A percentile compares a stretch with the other conserved stretches of the same genome.
These are phyloP conservation scores for Syzygium jambos DNA, from an alignment of 345 rosid genomes.

Conservation along the genomic window DNA sequence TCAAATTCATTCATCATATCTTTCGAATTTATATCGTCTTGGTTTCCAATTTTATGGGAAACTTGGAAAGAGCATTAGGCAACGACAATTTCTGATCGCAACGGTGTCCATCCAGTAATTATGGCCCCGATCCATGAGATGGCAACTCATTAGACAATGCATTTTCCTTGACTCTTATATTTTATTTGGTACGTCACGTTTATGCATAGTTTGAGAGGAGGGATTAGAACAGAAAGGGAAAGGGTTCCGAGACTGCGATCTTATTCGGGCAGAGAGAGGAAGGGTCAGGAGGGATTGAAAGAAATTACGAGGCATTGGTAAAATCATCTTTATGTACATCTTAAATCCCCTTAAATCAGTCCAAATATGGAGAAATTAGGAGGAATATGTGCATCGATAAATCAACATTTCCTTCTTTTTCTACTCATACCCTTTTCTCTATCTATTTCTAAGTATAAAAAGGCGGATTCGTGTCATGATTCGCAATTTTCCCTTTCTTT, in stretches of 20 bases:
- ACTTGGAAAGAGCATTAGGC: not conserved
- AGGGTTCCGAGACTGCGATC: not conserved
- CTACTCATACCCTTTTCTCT: not conserved
- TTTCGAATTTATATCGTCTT: rapidly evolving
- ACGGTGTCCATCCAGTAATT: not conserved
- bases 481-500: not conserved
- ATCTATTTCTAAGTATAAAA: not conserved
- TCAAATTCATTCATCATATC: not conserved
- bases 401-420: not conserved
- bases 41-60: not conserved
- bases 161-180: not conserved
- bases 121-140: not conserved
- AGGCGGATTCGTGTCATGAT: rapidly evolving
- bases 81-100: not conserved
- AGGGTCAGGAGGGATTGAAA: not conserved
- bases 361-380: not conserved
- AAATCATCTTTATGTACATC: not conserved
- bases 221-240: not conserved
- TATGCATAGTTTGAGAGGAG: not conserved
- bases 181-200: not conserved
- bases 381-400: not conserved
- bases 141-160: not conserved
- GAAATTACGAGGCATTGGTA: not conserved
- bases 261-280: not conserved
- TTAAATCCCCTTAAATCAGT: not conserved